Evolutionary conservation across 2,329 filamentous ascomycete species (phyloP), one percentile per base, ranked within the genome.

Genomic region (Berkeleyomyces rouxiae): DNA sequence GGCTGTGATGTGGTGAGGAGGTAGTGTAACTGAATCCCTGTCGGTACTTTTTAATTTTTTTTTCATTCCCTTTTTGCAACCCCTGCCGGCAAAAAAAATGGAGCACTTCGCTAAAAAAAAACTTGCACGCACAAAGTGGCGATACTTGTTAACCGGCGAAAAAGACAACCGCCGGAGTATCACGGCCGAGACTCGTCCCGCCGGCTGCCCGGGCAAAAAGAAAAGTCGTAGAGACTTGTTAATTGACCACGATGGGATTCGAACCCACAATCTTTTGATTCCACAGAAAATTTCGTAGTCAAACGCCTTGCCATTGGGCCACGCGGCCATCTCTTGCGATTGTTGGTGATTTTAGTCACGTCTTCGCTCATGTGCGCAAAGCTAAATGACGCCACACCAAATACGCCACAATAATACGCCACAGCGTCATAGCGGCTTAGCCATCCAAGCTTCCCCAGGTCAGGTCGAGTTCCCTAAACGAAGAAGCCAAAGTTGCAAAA

Each of bases 231-330:
- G 23, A 37, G 7, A 16, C 9, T 43, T 44, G 10, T 33, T 9
- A 61, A 62, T 40, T 62, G 60, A 62, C 60, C 60, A 62, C 60
- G 60, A 62, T 62, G 60, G 60, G 60, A 62, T 62, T 62, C 60
- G 60, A 62, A 62, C 60, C 60, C 60, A 62, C 60, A 62, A 62
- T 62, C 60, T 62, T 62, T 62, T 62, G 60, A 62, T 62, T 62
- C 23, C 23, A 23, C 23, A 23, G 23, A 23, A 23, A 23, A 23
- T 23, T 23, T 23, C 60, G 60, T 62, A 62, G 60, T 62, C 60
- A 62, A 62, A 62, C 60, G 60, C 60, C 60, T 62, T 62, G 60
- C 60, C 60, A 62, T 61, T 61, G 60, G 60, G 60, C 60, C 60
- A 61, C 60, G 60, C 60, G 49, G 60, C 60, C 60, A 11, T 47